A percentile compares a stretch with the other conserved stretches of the same genome.
phyloP scores from a whole-genome alignment of 306 rosid species.

The Alnus glutinosa region DNA sequence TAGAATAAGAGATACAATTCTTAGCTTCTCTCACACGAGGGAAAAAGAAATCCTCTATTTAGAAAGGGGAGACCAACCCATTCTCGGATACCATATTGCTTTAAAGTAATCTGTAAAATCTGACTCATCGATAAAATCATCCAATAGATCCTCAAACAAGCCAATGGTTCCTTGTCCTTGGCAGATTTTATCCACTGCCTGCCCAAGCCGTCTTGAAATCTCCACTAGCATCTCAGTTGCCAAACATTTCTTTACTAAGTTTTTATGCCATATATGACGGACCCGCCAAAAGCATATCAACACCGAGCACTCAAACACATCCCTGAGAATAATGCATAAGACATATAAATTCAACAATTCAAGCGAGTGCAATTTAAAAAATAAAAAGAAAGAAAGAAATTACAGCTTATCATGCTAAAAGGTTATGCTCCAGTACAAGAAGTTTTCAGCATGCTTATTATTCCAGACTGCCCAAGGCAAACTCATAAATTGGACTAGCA shows the following conservation, averaged over 20 bases:
- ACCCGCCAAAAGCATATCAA: slow-evolving; percentile 81
- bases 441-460: background rate
- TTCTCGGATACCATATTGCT: slow-evolving; percentile 85
- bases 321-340: slow-evolving; percentile 57
- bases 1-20: background rate
- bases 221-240: slow-evolving; percentile 60
- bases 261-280: slow-evolving; percentile 86
- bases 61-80: slow-evolving; percentile 54
- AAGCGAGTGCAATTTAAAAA: background rate
- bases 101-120: slow-evolving; percentile 81
- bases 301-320: slow-evolving; percentile 80
- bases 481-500: slow-evolving; percentile 23
- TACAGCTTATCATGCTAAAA: slow-evolving; percentile 5
- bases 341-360: slow-evolving; percentile 27
- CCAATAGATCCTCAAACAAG: slow-evolving; percentile 69
- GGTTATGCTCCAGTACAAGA: slow-evolving; percentile 5
- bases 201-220: slow-evolving; percentile 60
- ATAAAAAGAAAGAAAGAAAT: slow-evolving; percentile 11
- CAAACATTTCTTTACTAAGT: slow-evolving; percentile 55
- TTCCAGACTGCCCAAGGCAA: slow-evolving; percentile 17
- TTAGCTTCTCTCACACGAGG: background rate
- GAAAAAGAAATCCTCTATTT: slow-evolving; percentile 15
- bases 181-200: slow-evolving; percentile 61
- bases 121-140: slow-evolving; percentile 68
- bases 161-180: slow-evolving; percentile 43